These are phyloP conservation scores for Sphagnum magellanicum DNA, from an alignment of 228 moss, liverwort and hornwort genomes.

Conservation along the genomic window DNA sequence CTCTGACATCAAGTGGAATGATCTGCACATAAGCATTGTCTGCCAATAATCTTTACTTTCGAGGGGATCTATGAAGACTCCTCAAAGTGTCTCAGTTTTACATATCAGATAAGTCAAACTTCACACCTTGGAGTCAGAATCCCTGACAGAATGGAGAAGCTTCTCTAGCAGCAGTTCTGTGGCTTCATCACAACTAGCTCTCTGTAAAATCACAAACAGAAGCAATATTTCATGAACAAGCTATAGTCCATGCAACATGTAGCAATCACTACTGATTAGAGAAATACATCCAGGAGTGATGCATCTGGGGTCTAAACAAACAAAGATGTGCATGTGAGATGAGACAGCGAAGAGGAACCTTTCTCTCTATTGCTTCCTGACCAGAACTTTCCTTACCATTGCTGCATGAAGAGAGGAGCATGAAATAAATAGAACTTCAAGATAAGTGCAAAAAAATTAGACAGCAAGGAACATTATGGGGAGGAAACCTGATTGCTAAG, in stretches of 20 bases:
- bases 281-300: neutral
- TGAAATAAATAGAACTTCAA: neutral
- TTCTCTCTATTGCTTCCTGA: neutral
- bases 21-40: neutral
- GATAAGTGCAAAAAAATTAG: neutral
- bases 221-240: neutral
- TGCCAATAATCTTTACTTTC: neutral
- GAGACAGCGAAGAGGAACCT: neutral
- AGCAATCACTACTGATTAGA: neutral
- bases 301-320: neutral
- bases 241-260: neutral
- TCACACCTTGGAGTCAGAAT: constrained; percentile 56
- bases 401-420: neutral
- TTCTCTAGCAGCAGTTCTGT: constrained; percentile 79
- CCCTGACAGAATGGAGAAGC: constrained; percentile 62
- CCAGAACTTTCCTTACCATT: neutral
- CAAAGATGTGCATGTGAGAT: neutral
- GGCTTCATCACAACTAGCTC: constrained; percentile 55
- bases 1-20: neutral
- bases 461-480: neutral
- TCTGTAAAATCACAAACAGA: constrained; percentile 30
- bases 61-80: neutral
- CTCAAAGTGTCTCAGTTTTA: too few species aligned
- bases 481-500: constrained; percentile 61
- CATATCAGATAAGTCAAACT: neutral